Conservation (phyloP, 768 basidiomycete species). For the Lepiota subincarnata region DNA sequence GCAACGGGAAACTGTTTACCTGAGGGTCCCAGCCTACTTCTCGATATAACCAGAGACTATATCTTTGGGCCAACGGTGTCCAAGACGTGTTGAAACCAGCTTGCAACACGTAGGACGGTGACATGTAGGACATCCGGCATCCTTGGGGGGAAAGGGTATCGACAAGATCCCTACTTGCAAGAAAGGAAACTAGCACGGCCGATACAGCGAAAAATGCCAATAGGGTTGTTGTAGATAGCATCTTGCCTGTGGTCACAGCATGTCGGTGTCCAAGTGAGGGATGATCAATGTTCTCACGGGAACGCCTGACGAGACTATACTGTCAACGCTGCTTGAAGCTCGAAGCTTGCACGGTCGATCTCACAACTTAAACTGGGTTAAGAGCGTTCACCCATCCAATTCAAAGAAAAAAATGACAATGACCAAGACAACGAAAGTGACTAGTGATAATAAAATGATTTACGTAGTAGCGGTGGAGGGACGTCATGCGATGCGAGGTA, state of each 20-base stretch:
- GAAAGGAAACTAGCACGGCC: slow-evolving; percentile 35
- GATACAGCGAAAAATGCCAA: slow-evolving; percentile 33
- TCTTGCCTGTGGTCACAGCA: neutral
- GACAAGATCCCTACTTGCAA: slow-evolving; percentile 40
- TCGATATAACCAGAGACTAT: slow-evolving; percentile 87
- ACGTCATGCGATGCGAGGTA: slow-evolving; percentile 11
- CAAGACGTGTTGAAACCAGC: slow-evolving; percentile 59
- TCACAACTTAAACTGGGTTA: neutral
- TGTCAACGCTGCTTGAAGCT: too few relatives aligned
- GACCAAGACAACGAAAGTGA: slow-evolving; percentile 4
- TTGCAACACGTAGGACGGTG: slow-evolving; percentile 81
- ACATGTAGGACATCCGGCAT: slow-evolving; percentile 97
- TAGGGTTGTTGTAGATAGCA: slow-evolving; percentile 21
- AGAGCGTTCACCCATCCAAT: slow-evolving; percentile 9
- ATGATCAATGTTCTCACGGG: neutral
- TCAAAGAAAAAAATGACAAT: slow-evolving; percentile 7
- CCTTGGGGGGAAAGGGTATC: slow-evolving; percentile 74
- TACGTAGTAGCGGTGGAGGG: neutral
- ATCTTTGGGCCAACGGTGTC: slow-evolving; percentile 69
- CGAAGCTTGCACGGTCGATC: neutral
- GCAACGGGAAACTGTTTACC: slow-evolving; percentile 31
- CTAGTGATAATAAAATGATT: slow-evolving; percentile 10
- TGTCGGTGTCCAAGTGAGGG: slow-evolving; percentile 19
- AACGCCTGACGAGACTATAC: too few relatives aligned
- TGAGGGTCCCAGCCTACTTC: slow-evolving; percentile 81